These are phyloP conservation scores for Arthroderma uncinatum DNA, from an alignment of 2,329 filamentous ascomycete genomes.

Conservation along the genomic window DNA sequence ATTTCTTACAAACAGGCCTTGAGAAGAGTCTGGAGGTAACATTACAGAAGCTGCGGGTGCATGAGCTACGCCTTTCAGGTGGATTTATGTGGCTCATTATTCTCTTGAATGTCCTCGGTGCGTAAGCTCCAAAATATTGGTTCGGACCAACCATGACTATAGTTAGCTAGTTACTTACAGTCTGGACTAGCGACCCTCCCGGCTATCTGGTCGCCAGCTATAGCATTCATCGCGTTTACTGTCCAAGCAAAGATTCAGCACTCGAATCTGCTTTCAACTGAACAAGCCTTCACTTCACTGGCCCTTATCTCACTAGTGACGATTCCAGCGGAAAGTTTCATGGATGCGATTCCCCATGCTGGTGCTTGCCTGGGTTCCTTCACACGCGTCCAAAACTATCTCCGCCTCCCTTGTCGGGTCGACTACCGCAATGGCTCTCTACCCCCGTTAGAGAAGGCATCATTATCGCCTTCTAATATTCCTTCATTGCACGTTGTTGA, in stretches of 20 bases:
- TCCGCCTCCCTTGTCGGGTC: neutral
- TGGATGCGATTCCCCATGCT: neutral
- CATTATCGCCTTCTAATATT: neutral
- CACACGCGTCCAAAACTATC: neutral
- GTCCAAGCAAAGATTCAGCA: neutral
- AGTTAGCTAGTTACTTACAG: too few species aligned
- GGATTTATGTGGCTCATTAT: slow-evolving; percentile 5
- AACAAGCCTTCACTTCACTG: slow-evolving; percentile 5
- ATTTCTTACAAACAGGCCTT: neutral
- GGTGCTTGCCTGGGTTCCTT: slow-evolving; percentile 2
- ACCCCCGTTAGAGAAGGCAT: neutral
- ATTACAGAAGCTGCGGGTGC: neutral
- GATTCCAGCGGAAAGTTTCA: neutral
- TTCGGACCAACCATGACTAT: neutral
- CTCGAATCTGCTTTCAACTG: neutral
- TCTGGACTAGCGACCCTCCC: neutral
- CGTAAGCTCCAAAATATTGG: neutral
- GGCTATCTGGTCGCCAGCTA: neutral
- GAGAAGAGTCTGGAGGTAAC: neutral
- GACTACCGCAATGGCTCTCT: neutral
- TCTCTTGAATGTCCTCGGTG: neutral
- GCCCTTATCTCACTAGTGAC: slow-evolving; percentile 1
- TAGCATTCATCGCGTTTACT: neutral
- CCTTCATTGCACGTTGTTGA: neutral
- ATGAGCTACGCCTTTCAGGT: neutral